These are phyloP conservation scores for Beauveria pseudobassiana DNA, from an alignment of 2,329 filamentous ascomycete genomes.

Conservation along the genomic window DNA sequence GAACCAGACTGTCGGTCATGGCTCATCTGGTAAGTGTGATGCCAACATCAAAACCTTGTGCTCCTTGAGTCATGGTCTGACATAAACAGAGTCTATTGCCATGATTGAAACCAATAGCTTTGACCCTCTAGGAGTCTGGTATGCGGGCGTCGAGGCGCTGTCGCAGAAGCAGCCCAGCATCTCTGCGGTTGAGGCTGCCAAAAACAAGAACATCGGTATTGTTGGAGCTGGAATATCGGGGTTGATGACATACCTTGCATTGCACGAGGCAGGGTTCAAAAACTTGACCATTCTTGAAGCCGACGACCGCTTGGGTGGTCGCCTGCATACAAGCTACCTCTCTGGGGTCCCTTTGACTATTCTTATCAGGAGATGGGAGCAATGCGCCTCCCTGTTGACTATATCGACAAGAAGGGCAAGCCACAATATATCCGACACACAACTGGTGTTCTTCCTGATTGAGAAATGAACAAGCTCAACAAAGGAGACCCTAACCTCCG, in stretches of 20 bases:
- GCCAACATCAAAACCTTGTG: too few relatives aligned
- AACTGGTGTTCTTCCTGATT: conserved; percentile 57
- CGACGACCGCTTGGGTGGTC: conserved; percentile 51
- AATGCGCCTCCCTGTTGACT: conserved; percentile 54
- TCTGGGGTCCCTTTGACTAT: conserved; percentile 52
- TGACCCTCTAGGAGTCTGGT: conserved; percentile 42
- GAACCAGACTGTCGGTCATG: neutral
- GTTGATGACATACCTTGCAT: conserved; percentile 49
- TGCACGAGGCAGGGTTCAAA: conserved; percentile 44
- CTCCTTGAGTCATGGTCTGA: neutral
- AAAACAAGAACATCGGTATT: conserved; percentile 51
- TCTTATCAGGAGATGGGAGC: conserved; percentile 62
- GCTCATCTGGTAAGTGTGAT: neutral
- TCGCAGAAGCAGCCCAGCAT: conserved; percentile 44
- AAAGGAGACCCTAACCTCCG: conserved; percentile 36
- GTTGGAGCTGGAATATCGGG: conserved; percentile 60
- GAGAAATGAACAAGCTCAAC: conserved; percentile 54
- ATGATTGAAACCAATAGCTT: conserved; percentile 45
- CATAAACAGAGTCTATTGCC: conserved; percentile 24
- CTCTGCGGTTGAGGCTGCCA: conserved; percentile 13
- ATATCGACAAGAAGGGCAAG: conserved; percentile 46
- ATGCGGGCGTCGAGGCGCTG: conserved; percentile 55
- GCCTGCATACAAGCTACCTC: conserved; percentile 57
- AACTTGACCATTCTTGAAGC: conserved; percentile 58
- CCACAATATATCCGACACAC: conserved; percentile 52